Percentiles rank a stretch among this genome's conserved stretches.
These are phyloP conservation scores for Phytophthora fragariaefolia DNA, from an alignment of 352 stramenopile genomes.

Conservation along the genomic window DNA sequence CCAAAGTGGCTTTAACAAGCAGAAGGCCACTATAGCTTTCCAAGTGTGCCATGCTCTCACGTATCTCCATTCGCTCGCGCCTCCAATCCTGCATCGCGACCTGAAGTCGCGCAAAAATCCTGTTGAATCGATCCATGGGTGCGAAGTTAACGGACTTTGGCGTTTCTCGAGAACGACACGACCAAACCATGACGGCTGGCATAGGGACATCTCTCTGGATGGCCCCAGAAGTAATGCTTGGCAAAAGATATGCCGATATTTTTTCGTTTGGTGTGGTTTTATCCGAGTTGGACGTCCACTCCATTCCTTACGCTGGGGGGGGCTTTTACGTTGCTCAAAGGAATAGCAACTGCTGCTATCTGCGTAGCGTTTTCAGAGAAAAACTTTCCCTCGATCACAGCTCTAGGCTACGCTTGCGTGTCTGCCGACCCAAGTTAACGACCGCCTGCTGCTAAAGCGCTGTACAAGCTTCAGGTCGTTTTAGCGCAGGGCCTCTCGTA, in stretches of 20 bases:
- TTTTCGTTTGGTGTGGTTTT: constrained; percentile 1
- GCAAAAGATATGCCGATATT: not conserved
- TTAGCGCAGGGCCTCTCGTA: not conserved
- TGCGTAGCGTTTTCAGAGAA: not conserved
- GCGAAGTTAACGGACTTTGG: not conserved
- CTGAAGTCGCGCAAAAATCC: constrained; percentile 21
- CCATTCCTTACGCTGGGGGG: not conserved
- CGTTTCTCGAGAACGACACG: not conserved
- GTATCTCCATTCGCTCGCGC: constrained; percentile 41
- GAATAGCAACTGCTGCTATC: not conserved
- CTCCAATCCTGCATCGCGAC: constrained; percentile 35
- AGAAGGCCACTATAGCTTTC: constrained; percentile 45
- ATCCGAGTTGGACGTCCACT: not conserved
- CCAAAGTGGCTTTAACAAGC: constrained; percentile 19
- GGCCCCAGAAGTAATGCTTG: not conserved
- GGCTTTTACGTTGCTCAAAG: not conserved
- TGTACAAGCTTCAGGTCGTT: not conserved
- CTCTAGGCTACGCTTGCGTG: not conserved
- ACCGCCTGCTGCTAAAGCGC: not conserved
- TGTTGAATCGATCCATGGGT: not conserved
- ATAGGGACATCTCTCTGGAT: not conserved
- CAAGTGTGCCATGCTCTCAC: constrained; percentile 41
- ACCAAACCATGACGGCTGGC: not conserved
- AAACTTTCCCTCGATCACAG: not conserved
- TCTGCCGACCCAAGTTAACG: not conserved